These are phyloP conservation scores for Macrocybe gigantea DNA, from an alignment of 768 basidiomycete species.

Conservation along the genomic window DNA sequence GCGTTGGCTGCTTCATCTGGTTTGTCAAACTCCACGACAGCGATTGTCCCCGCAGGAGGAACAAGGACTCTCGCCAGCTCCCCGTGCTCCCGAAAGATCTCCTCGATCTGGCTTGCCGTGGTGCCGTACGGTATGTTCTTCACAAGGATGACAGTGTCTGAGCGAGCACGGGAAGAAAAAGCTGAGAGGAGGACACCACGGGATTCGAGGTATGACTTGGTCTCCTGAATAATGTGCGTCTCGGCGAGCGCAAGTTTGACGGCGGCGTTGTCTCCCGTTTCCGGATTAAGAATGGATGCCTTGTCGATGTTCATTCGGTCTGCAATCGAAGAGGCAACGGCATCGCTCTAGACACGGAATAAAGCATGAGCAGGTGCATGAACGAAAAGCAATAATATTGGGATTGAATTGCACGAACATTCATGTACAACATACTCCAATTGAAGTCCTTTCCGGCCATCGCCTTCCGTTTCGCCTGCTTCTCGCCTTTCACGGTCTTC, in stretches of 20 bases:
- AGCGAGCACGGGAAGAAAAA: constrained; percentile 49
- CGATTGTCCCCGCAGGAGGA: constrained; percentile 91
- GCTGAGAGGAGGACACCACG: constrained; percentile 63
- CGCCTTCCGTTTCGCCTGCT: constrained; percentile 57
- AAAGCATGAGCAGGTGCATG: constrained; percentile 8
- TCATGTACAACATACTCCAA: constrained; percentile 96
- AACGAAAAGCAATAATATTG: constrained; percentile 6
- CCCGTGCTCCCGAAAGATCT: constrained; percentile 76
- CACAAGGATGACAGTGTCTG: constrained; percentile 81
- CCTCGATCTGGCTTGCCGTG: constrained; percentile 63
- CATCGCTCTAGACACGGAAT: constrained; percentile 64
- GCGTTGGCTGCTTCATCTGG: constrained; percentile 66
- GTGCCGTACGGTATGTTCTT: constrained; percentile 98
- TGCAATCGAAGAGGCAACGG: constrained; percentile 87
- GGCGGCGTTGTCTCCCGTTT: constrained; percentile 68
- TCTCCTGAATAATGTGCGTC: constrained; percentile 93
- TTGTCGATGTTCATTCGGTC: constrained; percentile 85
- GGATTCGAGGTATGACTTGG: constrained; percentile 81
- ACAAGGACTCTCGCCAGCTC: constrained; percentile 65
- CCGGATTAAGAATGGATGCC: constrained; percentile 82
- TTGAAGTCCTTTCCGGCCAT: constrained; percentile 77
- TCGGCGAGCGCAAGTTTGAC: constrained; percentile 96
- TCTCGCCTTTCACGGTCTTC: constrained; percentile 54
- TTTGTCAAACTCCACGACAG: constrained; percentile 81
- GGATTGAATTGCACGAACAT: constrained; percentile 54